These are phyloP conservation scores for Purshia tridentata DNA, from an alignment of 306 rosid species.

Conservation along the genomic window DNA sequence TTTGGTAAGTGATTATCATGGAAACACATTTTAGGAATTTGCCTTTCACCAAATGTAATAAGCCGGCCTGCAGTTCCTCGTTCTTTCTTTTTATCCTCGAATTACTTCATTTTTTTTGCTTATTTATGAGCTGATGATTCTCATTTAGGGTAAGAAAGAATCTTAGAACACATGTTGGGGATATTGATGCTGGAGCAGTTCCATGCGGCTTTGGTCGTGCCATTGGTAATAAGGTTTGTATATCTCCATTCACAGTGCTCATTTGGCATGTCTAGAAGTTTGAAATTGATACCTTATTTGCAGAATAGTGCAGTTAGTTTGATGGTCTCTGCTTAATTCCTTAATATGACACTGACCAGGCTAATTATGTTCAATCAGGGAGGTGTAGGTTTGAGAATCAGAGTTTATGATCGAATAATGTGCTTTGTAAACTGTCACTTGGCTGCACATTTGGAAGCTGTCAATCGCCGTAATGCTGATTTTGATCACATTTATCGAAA, in stretches of 20 bases:
- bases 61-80: constrained; percentile 2
- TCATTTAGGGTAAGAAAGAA: constrained; percentile 82
- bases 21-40: neutral
- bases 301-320: neutral
- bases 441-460: constrained; percentile 99
- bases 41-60: neutral
- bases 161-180: constrained; percentile 92
- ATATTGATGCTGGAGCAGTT: constrained; percentile 92
- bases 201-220: constrained; percentile 99
- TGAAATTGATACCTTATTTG: neutral
- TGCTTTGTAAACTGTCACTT: constrained; percentile 99
- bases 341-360: neutral
- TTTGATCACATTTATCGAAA: constrained; percentile 94
- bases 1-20: constrained; percentile 63
- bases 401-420: constrained; percentile 93
- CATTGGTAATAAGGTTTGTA: constrained; percentile 93
- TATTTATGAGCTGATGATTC: constrained; percentile 33
- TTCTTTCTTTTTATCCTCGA: constrained; percentile 23
- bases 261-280: constrained; percentile 7
- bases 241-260: constrained; percentile 18
- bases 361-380: constrained; percentile 62
- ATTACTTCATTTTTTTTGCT: neutral
- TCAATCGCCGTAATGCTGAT: constrained; percentile 95
- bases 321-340: neutral
- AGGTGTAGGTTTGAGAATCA: constrained; percentile 97